Evolutionary conservation across 805 yeast species (phyloP).

Genomic region (Candida qinlingensis): DNA sequence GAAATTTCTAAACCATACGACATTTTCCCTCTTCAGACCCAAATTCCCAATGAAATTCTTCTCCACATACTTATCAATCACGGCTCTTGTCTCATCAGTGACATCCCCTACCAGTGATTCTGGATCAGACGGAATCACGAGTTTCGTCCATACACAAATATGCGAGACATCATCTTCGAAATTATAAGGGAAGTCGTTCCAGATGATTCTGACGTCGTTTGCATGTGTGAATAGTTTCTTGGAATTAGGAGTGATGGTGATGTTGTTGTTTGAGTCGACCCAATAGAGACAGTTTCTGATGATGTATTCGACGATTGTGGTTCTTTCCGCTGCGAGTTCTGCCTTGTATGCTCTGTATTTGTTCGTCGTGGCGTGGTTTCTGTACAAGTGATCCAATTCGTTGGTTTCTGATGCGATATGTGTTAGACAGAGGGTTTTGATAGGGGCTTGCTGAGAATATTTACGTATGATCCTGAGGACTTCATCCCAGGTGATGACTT

Average conservation of each 20-base stretch:
- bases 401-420: not conserved
- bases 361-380: not conserved
- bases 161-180: constrained; percentile 48
- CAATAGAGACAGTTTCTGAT: not conserved
- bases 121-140: constrained; percentile 36
- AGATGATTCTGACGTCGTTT: constrained; percentile 34
- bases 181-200: constrained; percentile 65
- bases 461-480: constrained; percentile 10
- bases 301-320: not conserved
- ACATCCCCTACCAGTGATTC: constrained; percentile 45
- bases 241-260: constrained; percentile 16
- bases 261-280: constrained; percentile 7
- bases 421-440: not conserved
- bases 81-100: constrained; percentile 33
- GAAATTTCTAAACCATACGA: constrained; percentile 68
- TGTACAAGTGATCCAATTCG: not conserved
- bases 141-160: constrained; percentile 64
- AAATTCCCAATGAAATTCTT: constrained; percentile 33
- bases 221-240: constrained; percentile 22
- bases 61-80: constrained; percentile 46
- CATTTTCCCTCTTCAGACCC: constrained; percentile 31
- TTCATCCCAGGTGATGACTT: constrained; percentile 14
- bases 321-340: not conserved
- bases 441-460: not conserved
- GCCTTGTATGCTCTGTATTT: constrained; percentile 1